Percentiles rank a stretch among this genome's conserved stretches.
These are phyloP conservation scores for Ascochyta pisi DNA, from an alignment of 2,329 filamentous ascomycete genomes.

Conservation along the genomic window DNA sequence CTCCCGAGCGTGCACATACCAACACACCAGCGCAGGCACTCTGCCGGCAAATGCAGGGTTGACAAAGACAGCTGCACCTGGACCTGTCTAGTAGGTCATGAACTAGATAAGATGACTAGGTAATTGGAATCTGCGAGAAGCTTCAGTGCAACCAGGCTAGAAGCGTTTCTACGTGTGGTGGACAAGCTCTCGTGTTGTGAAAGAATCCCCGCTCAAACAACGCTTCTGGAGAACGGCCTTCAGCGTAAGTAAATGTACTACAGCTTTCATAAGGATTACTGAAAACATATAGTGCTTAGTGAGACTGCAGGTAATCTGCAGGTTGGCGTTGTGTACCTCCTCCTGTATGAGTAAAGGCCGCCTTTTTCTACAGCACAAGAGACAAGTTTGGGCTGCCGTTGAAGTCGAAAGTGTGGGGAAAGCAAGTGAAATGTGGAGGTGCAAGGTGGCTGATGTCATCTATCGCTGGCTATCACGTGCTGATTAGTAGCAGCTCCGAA, in stretches of 20 bases:
- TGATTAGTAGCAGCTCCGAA: constrained; percentile 12
- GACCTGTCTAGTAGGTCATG: background rate
- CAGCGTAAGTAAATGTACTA: too few relatives aligned
- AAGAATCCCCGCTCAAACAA: too few relatives aligned
- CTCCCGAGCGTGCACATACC: constrained; percentile 27
- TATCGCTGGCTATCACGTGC: constrained; percentile 9
- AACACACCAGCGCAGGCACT: background rate
- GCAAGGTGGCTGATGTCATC: constrained; percentile 14
- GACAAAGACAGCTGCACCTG: constrained; percentile 13
- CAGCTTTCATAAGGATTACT: too few relatives aligned
- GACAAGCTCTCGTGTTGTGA: too few relatives aligned
- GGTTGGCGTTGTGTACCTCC: too few relatives aligned
- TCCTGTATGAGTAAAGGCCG: too few relatives aligned
- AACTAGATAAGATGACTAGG: background rate
- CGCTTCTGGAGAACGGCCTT: too few relatives aligned
- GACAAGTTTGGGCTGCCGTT: background rate
- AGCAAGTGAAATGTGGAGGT: constrained; percentile 4
- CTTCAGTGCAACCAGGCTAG: background rate
- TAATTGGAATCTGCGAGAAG: background rate
- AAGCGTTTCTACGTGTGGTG: background rate
- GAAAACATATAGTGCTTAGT: too few relatives aligned
- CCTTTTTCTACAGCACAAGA: too few relatives aligned
- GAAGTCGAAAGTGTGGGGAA: background rate
- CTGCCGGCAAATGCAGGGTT: constrained; percentile 16
- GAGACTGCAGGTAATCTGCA: too few relatives aligned